Evolutionary conservation across 2,329 filamentous ascomycete genomes (phyloP), one percentile per base, ranked within the genome.

Genomic region (Helotiales sp.): DNA sequence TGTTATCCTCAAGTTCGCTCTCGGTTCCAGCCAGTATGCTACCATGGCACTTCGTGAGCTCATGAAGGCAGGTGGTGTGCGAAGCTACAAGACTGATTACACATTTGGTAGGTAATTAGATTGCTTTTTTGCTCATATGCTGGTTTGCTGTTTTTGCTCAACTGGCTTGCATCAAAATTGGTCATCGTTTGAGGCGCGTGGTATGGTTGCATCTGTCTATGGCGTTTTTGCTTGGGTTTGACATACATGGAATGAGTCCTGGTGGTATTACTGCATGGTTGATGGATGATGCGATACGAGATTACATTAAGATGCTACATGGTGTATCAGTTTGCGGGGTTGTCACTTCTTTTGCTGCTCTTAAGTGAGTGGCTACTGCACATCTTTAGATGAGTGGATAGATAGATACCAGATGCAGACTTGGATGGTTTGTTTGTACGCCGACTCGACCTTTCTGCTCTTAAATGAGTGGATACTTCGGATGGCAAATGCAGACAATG

Each of bases 1-100:
- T 0, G 79, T 91, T 0, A 74, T 90, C 25, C 72, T 95, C 65
- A 91, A 86, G 70, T 83, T 96, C 74, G 87, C 91, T 70, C 79
- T 96, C 27, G 88, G 85, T 1, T 85, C 86, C 49, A 92, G 89
- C 69, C 88, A 91, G 69, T 96, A 96, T 75, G 91, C 91, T 0
- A 96, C 91, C 0, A 90, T 96, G 79, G 89, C 89, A 12, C 71
- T 96, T 63, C 77, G 91, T 53, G 91, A 96, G 74, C 74, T 96
- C 61, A 92, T 91, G 79, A 88, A 86, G 68, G 86, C 84, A 63
- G 69, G 86, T 2, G 86, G 84, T 12, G 77, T 86, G 5, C 77
- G 78, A 67, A 78, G 79, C 7, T 89, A 81, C 66, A 84, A 85
- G 72, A 82, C 86, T 5, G 85, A 87, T 51, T 89, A 82, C 68